Evolutionary conservation across 164 flowering plant species (phyloP).

Genomic region (Berberis thunbergii): DNA sequence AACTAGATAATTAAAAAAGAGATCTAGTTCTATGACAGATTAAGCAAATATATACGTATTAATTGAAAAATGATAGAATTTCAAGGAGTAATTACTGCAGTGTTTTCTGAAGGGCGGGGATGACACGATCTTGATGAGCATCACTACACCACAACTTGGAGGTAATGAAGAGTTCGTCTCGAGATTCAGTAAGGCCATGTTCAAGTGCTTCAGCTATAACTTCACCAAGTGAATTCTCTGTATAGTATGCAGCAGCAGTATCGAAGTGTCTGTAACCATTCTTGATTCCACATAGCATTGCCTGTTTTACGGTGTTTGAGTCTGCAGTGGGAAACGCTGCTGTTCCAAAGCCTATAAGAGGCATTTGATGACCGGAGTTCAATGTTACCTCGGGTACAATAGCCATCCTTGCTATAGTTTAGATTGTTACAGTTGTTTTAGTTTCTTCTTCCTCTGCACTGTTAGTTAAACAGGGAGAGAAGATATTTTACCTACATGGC

Average conservation of each 20-base stretch:
- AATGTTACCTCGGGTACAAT: slow-evolving; percentile 1
- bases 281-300: slow-evolving; percentile 16
- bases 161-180: slow-evolving; percentile 27
- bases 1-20: no score
- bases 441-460: no score
- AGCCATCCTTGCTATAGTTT: not conserved
- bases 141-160: slow-evolving; percentile 19
- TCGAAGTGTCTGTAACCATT: slow-evolving; percentile 26
- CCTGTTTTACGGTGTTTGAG: not conserved
- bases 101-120: slow-evolving; percentile 22
- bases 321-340: slow-evolving; percentile 9
- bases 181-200: slow-evolving; percentile 15
- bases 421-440: not conserved
- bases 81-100: slow-evolving; percentile 12
- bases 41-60: not conserved
- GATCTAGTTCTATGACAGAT: no score
- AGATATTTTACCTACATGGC: no score
- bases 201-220: slow-evolving; percentile 26
- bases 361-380: slow-evolving; percentile 4
- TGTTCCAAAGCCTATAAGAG: slow-evolving; percentile 19
- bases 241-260: slow-evolving; percentile 11
- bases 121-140: slow-evolving; percentile 18
- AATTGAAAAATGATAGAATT: no score
- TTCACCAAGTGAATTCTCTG: slow-evolving; percentile 22
- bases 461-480: no score